These are phyloP conservation scores for Yarrowia bubula DNA, from an alignment of 805 yeast genomes.

Conservation along the genomic window DNA sequence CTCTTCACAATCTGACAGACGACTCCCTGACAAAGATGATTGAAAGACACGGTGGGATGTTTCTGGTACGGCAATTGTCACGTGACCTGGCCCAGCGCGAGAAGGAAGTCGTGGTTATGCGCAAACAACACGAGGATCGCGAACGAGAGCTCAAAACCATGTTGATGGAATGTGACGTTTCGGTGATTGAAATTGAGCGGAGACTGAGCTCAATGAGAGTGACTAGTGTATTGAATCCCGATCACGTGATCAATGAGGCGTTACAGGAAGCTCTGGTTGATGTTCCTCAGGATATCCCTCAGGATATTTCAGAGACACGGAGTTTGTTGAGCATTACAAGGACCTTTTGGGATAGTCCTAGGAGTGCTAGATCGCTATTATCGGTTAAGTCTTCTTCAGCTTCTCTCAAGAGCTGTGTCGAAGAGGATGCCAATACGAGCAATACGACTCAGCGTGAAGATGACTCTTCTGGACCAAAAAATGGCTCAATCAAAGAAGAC, in stretches of 20 bases:
- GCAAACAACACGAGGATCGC: conserved; percentile 38
- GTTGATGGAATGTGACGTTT: conserved; percentile 36
- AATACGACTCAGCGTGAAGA: background rate
- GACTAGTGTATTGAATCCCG: conserved; percentile 31
- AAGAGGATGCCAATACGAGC: background rate
- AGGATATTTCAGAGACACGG: background rate
- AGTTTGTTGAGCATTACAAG: background rate
- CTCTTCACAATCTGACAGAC: conserved; percentile 41
- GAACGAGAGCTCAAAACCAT: conserved; percentile 37
- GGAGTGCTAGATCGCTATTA: background rate
- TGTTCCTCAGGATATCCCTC: background rate
- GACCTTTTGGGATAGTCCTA: conserved; percentile 9
- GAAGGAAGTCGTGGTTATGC: conserved; percentile 45
- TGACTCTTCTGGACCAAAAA: background rate
- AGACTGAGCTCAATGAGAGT: conserved; percentile 32
- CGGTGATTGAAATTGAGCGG: conserved; percentile 35
- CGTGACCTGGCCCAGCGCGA: conserved; percentile 50
- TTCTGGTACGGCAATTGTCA: conserved; percentile 49
- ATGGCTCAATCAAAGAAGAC: background rate
- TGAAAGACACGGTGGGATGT: conserved; percentile 40
- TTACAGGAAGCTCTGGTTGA: conserved; percentile 33
- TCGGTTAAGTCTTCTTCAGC: conserved; percentile 3
- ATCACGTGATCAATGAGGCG: conserved; percentile 32
- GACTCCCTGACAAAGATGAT: conserved; percentile 38
- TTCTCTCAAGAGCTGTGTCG: background rate